phyloP scores from a whole-genome alignment of 176 grass and related monocot genomes.

The Metroxylon sagu region DNA sequence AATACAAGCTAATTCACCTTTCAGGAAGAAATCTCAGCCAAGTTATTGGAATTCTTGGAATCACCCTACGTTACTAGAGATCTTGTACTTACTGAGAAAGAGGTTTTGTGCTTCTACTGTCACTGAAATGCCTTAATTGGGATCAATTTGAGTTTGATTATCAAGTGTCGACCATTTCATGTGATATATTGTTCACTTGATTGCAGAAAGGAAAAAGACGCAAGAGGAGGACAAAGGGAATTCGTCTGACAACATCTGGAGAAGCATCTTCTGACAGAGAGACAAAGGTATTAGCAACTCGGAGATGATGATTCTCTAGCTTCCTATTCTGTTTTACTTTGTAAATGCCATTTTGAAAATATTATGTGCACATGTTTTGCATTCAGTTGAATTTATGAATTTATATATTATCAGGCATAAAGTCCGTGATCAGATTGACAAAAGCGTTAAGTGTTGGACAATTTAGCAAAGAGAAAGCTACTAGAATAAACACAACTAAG shows the following conservation, averaged over 20 bases:
- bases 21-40: constrained; percentile 3
- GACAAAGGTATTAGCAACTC: constrained; percentile 29
- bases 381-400: too few species aligned
- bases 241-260: constrained; percentile 24
- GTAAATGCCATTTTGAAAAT: background rate
- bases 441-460: too few species aligned
- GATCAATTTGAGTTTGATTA: too few species aligned
- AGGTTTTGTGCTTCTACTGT: background rate
- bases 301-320: background rate
- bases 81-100: background rate
- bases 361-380: too few species aligned
- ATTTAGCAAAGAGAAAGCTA: too few species aligned
- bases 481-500: too few species aligned
- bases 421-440: too few species aligned
- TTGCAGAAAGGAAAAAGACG: constrained; percentile 61
- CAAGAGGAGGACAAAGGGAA: constrained; percentile 34
- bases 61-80: background rate
- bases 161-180: too few species aligned
- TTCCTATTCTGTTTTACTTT: background rate
- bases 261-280: constrained; percentile 24
- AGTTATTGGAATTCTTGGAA: constrained; percentile 1
- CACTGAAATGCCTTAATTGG: too few species aligned
- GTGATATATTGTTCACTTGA: background rate
- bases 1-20: background rate
- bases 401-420: too few species aligned